phyloP scores from a whole-genome alignment of 2,329 filamentous ascomycete species.

The Apiospora phragmitis region DNA sequence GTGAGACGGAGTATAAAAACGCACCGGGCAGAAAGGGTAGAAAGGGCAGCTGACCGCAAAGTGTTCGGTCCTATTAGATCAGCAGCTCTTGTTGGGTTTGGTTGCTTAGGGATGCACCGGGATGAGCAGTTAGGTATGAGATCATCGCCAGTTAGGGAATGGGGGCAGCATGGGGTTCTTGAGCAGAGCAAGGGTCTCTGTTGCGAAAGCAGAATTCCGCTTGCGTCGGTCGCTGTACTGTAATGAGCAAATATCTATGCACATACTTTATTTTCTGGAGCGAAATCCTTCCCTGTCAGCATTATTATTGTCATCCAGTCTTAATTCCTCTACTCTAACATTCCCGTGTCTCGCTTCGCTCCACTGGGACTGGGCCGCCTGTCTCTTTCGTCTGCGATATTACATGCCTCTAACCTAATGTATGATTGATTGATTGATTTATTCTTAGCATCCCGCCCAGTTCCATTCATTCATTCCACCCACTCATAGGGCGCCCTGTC shows the following conservation, averaged over 20 bases:
- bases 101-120: background rate
- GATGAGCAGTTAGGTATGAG: background rate
- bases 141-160: background rate
- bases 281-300: background rate
- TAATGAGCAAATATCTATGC: too few species aligned
- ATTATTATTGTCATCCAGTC: background rate
- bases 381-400: background rate
- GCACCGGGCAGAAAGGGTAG: too few species aligned
- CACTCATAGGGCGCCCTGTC: background rate
- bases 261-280: background rate
- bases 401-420: background rate
- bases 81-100: background rate
- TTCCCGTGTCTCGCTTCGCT: background rate
- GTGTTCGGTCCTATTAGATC: background rate
- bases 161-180: background rate
- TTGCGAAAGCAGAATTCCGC: background rate
- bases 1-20: conserved; percentile 1
- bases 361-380: background rate
- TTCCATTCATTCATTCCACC: background rate
- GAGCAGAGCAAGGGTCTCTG: background rate
- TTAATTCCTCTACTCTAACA: background rate
- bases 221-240: background rate
- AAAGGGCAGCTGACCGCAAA: background rate
- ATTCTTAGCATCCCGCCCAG: background rate
- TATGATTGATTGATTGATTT: background rate